These are phyloP conservation scores for Cucurbita moschata DNA, from an alignment of 306 rosid species.

Conservation along the genomic window DNA sequence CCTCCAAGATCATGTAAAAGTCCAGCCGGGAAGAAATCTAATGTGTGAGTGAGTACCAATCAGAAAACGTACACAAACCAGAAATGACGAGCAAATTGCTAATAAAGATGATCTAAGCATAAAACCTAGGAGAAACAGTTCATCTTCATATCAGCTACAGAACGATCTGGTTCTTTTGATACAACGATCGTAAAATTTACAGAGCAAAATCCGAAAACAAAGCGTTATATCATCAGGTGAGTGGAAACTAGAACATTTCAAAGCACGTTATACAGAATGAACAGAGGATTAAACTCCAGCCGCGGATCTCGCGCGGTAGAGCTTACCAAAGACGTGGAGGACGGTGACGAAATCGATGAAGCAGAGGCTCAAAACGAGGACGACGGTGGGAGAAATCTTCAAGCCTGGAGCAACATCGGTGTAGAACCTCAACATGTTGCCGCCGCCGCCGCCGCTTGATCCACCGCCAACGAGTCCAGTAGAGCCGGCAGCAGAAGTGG, in stretches of 20 bases:
- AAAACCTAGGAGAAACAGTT: background rate
- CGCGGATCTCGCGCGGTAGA: conserved; percentile 39
- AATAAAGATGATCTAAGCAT: background rate
- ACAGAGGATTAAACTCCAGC: conserved; percentile 22
- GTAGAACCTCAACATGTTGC: conserved; percentile 87
- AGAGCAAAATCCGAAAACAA: background rate
- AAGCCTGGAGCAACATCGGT: conserved; percentile 83
- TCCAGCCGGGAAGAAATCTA: too few relatives aligned
- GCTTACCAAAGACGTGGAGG: conserved; percentile 82
- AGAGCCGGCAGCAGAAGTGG: conserved; percentile 7
- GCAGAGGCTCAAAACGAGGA: conserved; percentile 80
- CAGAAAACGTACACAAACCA: background rate
- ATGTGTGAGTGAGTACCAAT: background rate
- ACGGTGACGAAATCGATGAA: conserved; percentile 88
- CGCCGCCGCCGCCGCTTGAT: conserved; percentile 24
- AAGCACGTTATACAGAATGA: background rate
- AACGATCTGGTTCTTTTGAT: background rate
- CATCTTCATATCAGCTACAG: background rate
- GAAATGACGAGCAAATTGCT: background rate
- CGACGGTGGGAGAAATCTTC: conserved; percentile 79
- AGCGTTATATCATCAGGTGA: background rate
- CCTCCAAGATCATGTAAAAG: too few relatives aligned
- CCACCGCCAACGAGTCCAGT: conserved; percentile 19
- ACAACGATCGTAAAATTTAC: background rate
- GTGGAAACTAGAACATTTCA: background rate